Conservation (phyloP, 768 basidiomycete genomes). For the Imleria badia region DNA sequence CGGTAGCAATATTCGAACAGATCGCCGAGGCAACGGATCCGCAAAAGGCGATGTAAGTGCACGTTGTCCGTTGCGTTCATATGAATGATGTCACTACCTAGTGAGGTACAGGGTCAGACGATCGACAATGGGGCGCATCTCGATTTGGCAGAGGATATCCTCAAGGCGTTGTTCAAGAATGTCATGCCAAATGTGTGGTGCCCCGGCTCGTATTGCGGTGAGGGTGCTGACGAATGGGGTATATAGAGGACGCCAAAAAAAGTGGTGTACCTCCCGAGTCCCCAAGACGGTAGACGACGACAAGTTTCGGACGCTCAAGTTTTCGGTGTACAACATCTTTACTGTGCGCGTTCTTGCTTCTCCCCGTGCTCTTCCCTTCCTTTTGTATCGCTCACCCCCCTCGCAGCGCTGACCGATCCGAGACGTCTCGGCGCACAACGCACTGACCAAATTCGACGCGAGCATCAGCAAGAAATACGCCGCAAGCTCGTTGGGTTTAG, state of each 20-base stretch:
- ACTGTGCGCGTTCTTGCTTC: conserved; percentile 6
- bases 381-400: too few relatives aligned
- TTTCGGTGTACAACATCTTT: conserved; percentile 50
- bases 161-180: conserved; percentile 49
- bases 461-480: conserved; percentile 69
- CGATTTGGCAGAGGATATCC: conserved; percentile 54
- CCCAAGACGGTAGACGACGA: too few relatives aligned
- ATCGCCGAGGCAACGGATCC: conserved; percentile 67
- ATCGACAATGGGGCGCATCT: conserved; percentile 48
- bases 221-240: neutral
- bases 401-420: conserved; percentile 60
- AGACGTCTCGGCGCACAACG: conserved; percentile 62
- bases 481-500: conserved; percentile 66
- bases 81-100: conserved; percentile 12
- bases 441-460: conserved; percentile 69
- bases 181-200: conserved; percentile 52
- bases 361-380: too few relatives aligned
- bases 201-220: neutral
- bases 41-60: conserved; percentile 56
- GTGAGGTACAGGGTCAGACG: conserved; percentile 41
- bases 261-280: too few relatives aligned
- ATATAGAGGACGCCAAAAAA: conserved; percentile 55
- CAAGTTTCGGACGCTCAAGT: conserved; percentile 60
- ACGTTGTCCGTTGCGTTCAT: neutral
- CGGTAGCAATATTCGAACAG: conserved; percentile 65